Base-by-base conservation (phyloP, 2,329 filamentous ascomycete species). In the Seiridium unicorne region DNA sequence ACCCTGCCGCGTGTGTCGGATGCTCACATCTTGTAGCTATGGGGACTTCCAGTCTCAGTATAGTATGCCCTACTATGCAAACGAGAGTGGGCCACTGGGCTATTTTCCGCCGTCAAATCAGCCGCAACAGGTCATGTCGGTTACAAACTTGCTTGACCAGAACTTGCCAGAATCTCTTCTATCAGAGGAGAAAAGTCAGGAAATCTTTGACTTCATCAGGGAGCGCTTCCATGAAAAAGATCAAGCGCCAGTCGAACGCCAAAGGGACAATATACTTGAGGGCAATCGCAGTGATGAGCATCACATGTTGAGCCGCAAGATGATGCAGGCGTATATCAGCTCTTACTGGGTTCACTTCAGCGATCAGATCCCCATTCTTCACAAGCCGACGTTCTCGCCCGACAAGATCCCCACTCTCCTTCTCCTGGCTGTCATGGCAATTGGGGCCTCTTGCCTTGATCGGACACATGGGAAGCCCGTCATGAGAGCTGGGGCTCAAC, bases 271-370 rank as follows among this genome's bases (percentile, higher is more conserved):
- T 55, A 85, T 97, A 34, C 78, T 96, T 59, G 88, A 92, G 35
- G 94, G 93, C 11, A 88, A 96, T 69, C 85, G 90, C 57, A 85
- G 88, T 55, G 78, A 85, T 38, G 82, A 85, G 57, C 76, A 78
- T 32, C 86, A 89, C 62, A 83, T 89, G 79, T 79, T 98, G 63
- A 96, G 94, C 73, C 82, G 93, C 68, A 87, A 90, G 68, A 97
- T 97, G 92, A 96, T 98, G 90, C 92, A 97, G 75, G 89, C 89
- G 3, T 98, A 97, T 70, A 93, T 96, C 65, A 85, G 88, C 9
- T 96, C 93, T 2, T 99, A 96, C 74, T 99, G 95, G 95, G 83
- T 90, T 57, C 90, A 97, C 73, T 96, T 97, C 70, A 96, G 95
- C 73, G 90, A 93, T 58, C 95, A 98, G 73, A 83, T 98, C 64